Evolutionary conservation across 129 eudicot genomes (phyloP).

Genomic region (Flaveria sonorensis): DNA sequence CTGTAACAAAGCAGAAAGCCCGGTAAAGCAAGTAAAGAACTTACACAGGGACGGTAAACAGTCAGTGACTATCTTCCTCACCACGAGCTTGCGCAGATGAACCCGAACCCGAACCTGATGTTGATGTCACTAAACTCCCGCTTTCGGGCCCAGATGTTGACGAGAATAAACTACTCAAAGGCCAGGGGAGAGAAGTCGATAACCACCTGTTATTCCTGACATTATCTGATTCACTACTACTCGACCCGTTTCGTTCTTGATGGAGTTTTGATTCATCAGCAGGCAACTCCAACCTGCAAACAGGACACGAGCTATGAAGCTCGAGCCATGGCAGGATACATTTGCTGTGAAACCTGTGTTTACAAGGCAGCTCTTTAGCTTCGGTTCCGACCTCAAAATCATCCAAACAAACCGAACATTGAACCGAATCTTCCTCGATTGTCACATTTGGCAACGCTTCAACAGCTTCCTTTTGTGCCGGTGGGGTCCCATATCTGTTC

Average conservation of each 20-base stretch:
- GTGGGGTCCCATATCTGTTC: constrained; percentile 83
- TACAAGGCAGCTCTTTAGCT: constrained; percentile 89
- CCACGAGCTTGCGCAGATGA: constrained; percentile 10
- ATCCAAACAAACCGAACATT: constrained; percentile 86
- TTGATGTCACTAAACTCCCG: constrained; percentile 28
- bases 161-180: constrained; percentile 63
- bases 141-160: constrained; percentile 44
- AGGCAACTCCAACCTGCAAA: constrained; percentile 77
- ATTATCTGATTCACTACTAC: constrained; percentile 7
- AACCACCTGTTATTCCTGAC: constrained; percentile 40
- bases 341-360: constrained; percentile 72
- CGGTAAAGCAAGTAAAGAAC: background rate
- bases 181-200: constrained; percentile 69
- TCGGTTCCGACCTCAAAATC: constrained; percentile 70
- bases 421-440: constrained; percentile 46
- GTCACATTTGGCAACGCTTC: constrained; percentile 69
- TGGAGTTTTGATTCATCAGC: constrained; percentile 60
- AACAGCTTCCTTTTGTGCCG: constrained; percentile 69
- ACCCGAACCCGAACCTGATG: constrained; percentile 22
- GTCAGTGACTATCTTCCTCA: constrained; percentile 31
- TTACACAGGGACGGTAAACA: constrained; percentile 9
- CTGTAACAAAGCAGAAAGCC: constrained; percentile 34
- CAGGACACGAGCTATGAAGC: constrained; percentile 89
- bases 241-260: constrained; percentile 29
- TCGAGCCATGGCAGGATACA: constrained; percentile 94